Percentiles rank a stretch among this genome's conserved stretches.
phyloP scores from a whole-genome alignment of 1,284 basidiomycete species.

The Paramarasmius palmivorus region DNA sequence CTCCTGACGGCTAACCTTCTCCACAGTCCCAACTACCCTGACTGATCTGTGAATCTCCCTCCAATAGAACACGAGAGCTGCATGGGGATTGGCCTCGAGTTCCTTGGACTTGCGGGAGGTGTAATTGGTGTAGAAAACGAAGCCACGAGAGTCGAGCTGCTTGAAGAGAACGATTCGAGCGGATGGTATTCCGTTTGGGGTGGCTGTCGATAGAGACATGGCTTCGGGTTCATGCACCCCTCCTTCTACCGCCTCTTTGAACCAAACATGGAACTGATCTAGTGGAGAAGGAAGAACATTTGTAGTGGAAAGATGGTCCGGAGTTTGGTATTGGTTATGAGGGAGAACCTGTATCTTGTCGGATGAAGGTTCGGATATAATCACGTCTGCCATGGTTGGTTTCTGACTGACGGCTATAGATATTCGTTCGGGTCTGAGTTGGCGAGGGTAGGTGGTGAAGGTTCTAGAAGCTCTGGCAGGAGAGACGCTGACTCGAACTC shows the following conservation, averaged over 20 bases:
- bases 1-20: constrained; percentile 71
- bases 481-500: too few relatives aligned
- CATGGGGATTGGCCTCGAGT: constrained; percentile 74
- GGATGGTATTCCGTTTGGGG: constrained; percentile 74
- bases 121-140: constrained; percentile 98
- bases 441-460: not conserved
- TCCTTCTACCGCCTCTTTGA: constrained; percentile 61
- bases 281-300: constrained; percentile 70
- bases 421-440: not conserved
- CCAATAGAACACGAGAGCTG: constrained; percentile 92
- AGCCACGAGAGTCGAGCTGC: constrained; percentile 81
- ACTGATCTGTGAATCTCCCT: constrained; percentile 81
- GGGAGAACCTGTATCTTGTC: constrained; percentile 66
- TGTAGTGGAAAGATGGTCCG: constrained; percentile 58
- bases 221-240: constrained; percentile 84
- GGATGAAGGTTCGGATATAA: constrained; percentile 36
- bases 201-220: constrained; percentile 84
- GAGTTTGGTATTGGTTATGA: constrained; percentile 75
- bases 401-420: not conserved
- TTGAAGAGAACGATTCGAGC: constrained; percentile 92
- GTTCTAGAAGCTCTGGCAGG: not conserved
- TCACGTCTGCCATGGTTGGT: constrained; percentile 22
- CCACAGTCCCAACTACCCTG: constrained; percentile 83
- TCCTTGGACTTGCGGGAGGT: constrained; percentile 88
- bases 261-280: constrained; percentile 84